These are phyloP conservation scores for Gyrodon lividus DNA, from an alignment of 768 basidiomycete species.

Conservation along the genomic window DNA sequence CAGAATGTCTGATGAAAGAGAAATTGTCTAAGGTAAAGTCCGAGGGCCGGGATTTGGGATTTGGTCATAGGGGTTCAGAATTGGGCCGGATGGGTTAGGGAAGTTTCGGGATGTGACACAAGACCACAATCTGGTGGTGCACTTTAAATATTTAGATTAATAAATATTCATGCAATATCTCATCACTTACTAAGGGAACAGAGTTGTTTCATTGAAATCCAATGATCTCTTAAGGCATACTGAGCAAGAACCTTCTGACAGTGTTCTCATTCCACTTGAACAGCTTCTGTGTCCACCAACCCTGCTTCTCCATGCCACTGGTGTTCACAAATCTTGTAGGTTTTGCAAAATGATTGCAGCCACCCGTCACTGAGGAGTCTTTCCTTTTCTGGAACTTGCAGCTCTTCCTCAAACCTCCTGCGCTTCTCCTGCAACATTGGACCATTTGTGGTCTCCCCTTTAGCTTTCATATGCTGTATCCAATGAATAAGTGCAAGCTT, in stretches of 20 bases:
- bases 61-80: too few species aligned
- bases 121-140: slow-evolving; percentile 17
- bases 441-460: slow-evolving; percentile 17
- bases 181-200: slow-evolving; percentile 8
- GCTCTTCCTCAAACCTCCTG: too few species aligned
- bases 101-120: too few species aligned
- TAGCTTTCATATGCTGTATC: slow-evolving; percentile 30
- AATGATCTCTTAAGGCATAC: slow-evolving; percentile 23
- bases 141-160: neutral
- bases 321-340: too few species aligned
- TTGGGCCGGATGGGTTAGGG: too few species aligned
- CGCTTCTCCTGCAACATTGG: slow-evolving; percentile 6
- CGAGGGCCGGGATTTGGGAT: too few species aligned
- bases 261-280: neutral
- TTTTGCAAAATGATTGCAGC: too few species aligned
- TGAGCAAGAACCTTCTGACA: slow-evolving; percentile 14
- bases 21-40: too few species aligned
- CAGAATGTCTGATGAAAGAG: too few species aligned
- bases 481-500: slow-evolving; percentile 32
- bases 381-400: slow-evolving; percentile 27
- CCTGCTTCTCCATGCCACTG: slow-evolving; percentile 13
- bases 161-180: neutral
- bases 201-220: slow-evolving; percentile 6
- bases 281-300: too few species aligned
- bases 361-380: neutral